Base-by-base conservation (phyloP, 768 basidiomycete genomes). In the Leucocoprinus leucothites region DNA sequence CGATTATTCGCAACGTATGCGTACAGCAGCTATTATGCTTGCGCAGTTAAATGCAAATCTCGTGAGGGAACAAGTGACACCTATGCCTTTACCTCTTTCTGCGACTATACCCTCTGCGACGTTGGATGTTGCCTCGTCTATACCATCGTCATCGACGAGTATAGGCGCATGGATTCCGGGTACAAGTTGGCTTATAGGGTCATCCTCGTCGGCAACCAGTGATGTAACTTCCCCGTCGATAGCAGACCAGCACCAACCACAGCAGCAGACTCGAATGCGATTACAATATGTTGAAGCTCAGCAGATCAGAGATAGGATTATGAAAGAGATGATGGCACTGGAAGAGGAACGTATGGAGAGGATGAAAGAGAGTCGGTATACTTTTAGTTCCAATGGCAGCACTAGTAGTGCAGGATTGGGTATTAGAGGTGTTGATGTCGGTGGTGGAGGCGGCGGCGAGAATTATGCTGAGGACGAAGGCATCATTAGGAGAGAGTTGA, bases 1-100 rank as follows among this genome's bases (percentile, higher is more conserved):
- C 62, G 96, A 99, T 61, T 99, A 99, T 71, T 96, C 96, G 0
- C 94, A 98, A 61, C 85, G 97, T 48, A 99, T 99, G 97, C 85
- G 93, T 7, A 97, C 94, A 9, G 97, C 97, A 9, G 97, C 97
- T 9, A 87, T 98, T 58, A 98, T 99, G 97, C 85, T 99, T 25
- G 87, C 97, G 1, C 97, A 99, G 69, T 80, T 99, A 46, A 97
- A 94, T 63, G 87, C 93, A 1, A 91, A 80, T 63, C 76, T 89
- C 48, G 73, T 81, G 26, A 80, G 82, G 58, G 87, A 89, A 14
- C 54, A 48, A 14, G 19, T 11, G 9, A 34, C 43, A 19, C 53
- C 63, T 5, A 19, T 55, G 14, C 48, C 52, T 16, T n/a, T 38
- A 38, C 38, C 38, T 6, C 38, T 38, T 38, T 38, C 38, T n/a